These are phyloP conservation scores for Cladosporium sp. DNA, from an alignment of 2,329 filamentous ascomycete genomes.

Conservation along the genomic window DNA sequence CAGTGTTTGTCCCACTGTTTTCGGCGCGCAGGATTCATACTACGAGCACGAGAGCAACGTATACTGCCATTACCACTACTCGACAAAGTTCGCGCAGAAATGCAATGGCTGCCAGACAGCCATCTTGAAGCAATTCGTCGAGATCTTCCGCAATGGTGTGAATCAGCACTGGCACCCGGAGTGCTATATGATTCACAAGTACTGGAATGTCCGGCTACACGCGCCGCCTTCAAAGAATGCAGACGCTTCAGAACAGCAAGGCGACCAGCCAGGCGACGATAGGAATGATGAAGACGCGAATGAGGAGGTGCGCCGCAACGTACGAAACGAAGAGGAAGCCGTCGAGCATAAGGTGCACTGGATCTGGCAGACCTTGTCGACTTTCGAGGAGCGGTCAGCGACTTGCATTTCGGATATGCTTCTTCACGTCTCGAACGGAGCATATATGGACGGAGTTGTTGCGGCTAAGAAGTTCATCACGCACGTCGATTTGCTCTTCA, in stretches of 20 bases:
- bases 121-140: slow-evolving; percentile 97
- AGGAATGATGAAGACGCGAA: slow-evolving; percentile 50
- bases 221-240: slow-evolving; percentile 33
- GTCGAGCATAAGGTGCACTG: slow-evolving; percentile 98
- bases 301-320: slow-evolving; percentile 63
- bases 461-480: slow-evolving; percentile 94
- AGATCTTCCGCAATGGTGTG: slow-evolving; percentile 95
- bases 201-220: slow-evolving; percentile 89
- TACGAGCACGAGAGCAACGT: slow-evolving; percentile 96
- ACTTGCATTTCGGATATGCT: slow-evolving; percentile 99
- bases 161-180: slow-evolving; percentile 99
- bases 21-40: slow-evolving; percentile 96
- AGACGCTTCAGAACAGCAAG: slow-evolving; percentile 25
- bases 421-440: slow-evolving; percentile 93
- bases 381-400: slow-evolving; percentile 94
- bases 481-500: slow-evolving; percentile 90
- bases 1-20: slow-evolving; percentile 94
- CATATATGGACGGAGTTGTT: slow-evolving; percentile 89
- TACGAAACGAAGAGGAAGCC: slow-evolving; percentile 79
- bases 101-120: slow-evolving; percentile 96
- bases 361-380: slow-evolving; percentile 96
- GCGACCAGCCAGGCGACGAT: slow-evolving; percentile 26
- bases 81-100: slow-evolving; percentile 89
- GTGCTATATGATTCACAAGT: slow-evolving; percentile 99
- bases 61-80: slow-evolving; percentile 98